Percentiles rank a stretch among this genome's conserved stretches.
phyloP scores from a whole-genome alignment of 2,329 filamentous ascomycete species.

The Pestalotiopsis sp. region DNA sequence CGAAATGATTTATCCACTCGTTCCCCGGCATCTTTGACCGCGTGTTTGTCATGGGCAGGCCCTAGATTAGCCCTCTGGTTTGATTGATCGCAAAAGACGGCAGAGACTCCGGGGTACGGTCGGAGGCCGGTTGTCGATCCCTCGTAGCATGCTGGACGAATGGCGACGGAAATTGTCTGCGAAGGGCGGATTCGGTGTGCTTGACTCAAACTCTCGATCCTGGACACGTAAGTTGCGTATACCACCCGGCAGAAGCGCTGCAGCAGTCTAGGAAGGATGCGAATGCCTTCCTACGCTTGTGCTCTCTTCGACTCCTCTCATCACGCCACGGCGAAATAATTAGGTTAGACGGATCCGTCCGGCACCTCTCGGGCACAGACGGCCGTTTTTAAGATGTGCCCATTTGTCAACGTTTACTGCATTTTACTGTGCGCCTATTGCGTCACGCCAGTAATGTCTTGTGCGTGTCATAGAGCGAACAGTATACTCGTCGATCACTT shows the following conservation, averaged over 20 bases:
- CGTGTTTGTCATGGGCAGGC: neutral
- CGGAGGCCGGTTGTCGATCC: neutral
- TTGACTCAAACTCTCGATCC: neutral
- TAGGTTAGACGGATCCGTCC: neutral
- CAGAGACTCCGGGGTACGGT: neutral
- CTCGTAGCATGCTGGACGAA: neutral
- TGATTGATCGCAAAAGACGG: neutral
- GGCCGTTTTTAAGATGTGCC: neutral
- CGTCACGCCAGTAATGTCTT: neutral
- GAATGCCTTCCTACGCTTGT: neutral
- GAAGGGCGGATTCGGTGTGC: neutral
- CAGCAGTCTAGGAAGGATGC: neutral
- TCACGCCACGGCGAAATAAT: neutral
- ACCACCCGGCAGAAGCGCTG: neutral
- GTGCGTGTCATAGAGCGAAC: neutral
- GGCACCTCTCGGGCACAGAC: neutral
- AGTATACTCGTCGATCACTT: neutral
- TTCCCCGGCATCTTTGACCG: neutral
- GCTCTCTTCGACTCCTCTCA: neutral
- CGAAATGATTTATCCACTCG: neutral
- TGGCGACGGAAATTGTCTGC: neutral
- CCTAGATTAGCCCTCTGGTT: neutral
- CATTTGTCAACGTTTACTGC: neutral
- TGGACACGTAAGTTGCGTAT: neutral
- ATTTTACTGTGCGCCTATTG: neutral